Conservation (phyloP, 208 protist genomes). For the Trichomonas tenax region DNA sequence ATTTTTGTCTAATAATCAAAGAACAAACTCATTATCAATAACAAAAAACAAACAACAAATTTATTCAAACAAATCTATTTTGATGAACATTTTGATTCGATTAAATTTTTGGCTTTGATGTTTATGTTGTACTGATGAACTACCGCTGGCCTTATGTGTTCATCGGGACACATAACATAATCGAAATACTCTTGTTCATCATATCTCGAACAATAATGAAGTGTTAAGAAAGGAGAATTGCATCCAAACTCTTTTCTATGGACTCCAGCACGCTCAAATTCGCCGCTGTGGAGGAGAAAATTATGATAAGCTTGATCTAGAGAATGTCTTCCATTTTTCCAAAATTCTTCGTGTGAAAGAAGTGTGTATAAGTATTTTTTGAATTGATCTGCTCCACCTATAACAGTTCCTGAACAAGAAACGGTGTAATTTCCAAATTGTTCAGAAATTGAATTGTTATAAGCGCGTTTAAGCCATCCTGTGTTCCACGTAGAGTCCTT, state of each 20-base stretch:
- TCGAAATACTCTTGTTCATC: not conserved
- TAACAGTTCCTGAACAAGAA: constrained; percentile 8
- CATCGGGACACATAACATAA: not conserved
- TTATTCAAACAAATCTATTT: too few species aligned
- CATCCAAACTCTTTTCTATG: not conserved
- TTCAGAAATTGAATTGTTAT: not conserved
- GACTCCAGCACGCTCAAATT: not conserved
- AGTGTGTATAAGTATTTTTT: not conserved
- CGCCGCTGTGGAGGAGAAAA: not conserved
- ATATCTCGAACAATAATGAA: not conserved
- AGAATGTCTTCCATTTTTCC: not conserved
- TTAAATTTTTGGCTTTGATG: not conserved
- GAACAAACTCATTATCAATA: too few species aligned
- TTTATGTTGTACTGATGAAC: not conserved
- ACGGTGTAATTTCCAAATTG: not conserved
- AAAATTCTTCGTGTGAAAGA: not conserved
- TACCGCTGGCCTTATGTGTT: not conserved
- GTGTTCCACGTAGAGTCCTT: not conserved
- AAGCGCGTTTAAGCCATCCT: not conserved
- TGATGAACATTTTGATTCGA: too few species aligned
- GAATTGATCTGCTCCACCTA: not conserved
- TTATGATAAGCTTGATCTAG: constrained; percentile 14
- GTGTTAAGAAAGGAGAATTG: not conserved
- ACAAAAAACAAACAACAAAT: too few species aligned
- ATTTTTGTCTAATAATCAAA: too few species aligned